Evolutionary conservation across 495 filamentous ascomycete genomes (phyloP), one percentile per base, ranked within the genome.

Genomic region (Aspergillus asperescens): DNA sequence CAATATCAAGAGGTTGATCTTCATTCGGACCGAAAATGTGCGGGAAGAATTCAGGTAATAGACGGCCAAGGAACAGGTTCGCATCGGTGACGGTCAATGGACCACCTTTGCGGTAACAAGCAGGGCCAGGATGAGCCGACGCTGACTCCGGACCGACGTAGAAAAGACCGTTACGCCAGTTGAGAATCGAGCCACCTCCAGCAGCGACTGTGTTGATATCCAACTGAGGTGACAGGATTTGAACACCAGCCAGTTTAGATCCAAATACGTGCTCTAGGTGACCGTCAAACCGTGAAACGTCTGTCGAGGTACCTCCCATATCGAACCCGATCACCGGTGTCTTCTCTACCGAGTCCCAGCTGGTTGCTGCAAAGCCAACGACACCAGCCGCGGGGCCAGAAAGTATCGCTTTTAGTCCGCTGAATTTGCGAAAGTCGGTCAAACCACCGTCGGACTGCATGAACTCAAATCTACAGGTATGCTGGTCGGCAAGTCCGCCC

Each of bases 131-230:
- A 63, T 96, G 91, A 5, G 92, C 92, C 27, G 90, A 85, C 0
- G 91, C 92, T 2, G 89, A 95, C 64, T 97, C 93, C 3, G 92
- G 92, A 0, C 92, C 92, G 24, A 96, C 92, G n/a, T 94, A 90
- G 60, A 97, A 97, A 9, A 97, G 74, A 5, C 93, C 92, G 55
- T 97, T 96, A 39, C 84, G 81, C 77, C 85, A 97, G 60, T 90
- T 89, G 3, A 97, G 77, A 41, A 89, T 81, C 4, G 90, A 95
- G 15, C 92, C 92, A 48, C 92, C 92, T 34, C 92, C 92, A 16
- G 92, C 92, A 16, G 92, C 92, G 25, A 97, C 92, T 0, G 93
- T 98, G 67, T 97, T 97, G 69, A 98, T 96, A 69, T 98, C 93
- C 0, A 98, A 80, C 60, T 97, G 93, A 0, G 93, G 93, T 0